These are phyloP conservation scores for Fraxinus floribunda DNA, from an alignment of 305 asterid genomes.

Conservation along the genomic window DNA sequence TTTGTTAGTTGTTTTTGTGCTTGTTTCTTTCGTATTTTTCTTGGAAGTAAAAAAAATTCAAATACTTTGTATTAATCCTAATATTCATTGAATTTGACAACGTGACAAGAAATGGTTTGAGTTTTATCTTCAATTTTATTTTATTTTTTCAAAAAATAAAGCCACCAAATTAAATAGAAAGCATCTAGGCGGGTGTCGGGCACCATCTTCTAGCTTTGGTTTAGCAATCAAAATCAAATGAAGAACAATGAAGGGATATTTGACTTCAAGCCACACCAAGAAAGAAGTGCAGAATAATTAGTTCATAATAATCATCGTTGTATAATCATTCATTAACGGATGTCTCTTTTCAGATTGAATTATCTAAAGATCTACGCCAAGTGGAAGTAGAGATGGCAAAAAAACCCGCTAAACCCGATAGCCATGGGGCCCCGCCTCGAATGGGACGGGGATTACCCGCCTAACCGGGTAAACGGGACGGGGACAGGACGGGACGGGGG, in stretches of 20 bases:
- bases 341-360: background rate
- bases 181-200: background rate
- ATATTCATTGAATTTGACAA: background rate
- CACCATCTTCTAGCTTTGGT: background rate
- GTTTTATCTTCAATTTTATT: background rate
- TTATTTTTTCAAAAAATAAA: no score
- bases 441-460: no score
- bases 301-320: no score
- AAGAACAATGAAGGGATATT: background rate
- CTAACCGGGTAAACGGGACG: no score
- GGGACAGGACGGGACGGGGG: no score
- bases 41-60: background rate
- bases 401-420: no score
- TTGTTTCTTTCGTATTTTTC: background rate
- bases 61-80: background rate
- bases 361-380: background rate
- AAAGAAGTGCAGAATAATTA: no score
- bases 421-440: no score
- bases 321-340: no score
- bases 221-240: background rate
- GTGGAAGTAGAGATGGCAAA: no score
- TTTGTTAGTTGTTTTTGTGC: background rate
- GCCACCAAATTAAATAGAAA: background rate
- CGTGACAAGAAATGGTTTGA: background rate
- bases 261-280: background rate